Conservation (phyloP, 202 grass and related monocot genomes). For the Digitaria exilis region DNA sequence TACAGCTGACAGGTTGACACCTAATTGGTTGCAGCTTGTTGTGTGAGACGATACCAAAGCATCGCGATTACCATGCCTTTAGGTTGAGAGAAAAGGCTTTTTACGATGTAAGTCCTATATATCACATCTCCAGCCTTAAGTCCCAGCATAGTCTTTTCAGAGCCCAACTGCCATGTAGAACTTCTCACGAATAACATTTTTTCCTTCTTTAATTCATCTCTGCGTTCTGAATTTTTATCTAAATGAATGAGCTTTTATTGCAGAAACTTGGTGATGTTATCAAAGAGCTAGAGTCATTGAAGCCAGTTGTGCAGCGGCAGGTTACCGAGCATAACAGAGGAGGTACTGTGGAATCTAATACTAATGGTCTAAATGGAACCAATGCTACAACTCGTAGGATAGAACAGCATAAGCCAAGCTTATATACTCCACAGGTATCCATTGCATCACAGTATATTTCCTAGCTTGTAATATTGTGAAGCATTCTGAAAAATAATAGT, state of each 20-base stretch:
- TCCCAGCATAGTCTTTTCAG: conserved; percentile 11
- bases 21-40: conserved; percentile 66
- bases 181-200: not conserved
- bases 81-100: conserved; percentile 58
- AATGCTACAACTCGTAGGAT: conserved; percentile 36
- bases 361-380: conserved; percentile 51
- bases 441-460: not conserved
- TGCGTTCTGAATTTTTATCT: not conserved
- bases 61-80: conserved; percentile 72
- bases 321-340: conserved; percentile 62
- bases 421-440: conserved; percentile 54
- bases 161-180: conserved; percentile 1
- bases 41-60: conserved; percentile 92
- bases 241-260: conserved; percentile 29
- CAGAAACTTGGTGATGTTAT: conserved; percentile 89
- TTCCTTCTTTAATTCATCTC: not conserved
- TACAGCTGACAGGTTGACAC: conserved; percentile 29
- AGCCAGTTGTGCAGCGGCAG: conserved; percentile 78
- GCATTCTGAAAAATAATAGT: conserved; percentile 5
- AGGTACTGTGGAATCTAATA: conserved; percentile 46
- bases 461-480: conserved; percentile 25
- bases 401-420: conserved; percentile 20
- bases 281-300: conserved; percentile 87
- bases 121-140: not conserved
- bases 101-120: conserved; percentile 46